Conservation (phyloP, 768 basidiomycete genomes). For the Termitomyces titanicus region DNA sequence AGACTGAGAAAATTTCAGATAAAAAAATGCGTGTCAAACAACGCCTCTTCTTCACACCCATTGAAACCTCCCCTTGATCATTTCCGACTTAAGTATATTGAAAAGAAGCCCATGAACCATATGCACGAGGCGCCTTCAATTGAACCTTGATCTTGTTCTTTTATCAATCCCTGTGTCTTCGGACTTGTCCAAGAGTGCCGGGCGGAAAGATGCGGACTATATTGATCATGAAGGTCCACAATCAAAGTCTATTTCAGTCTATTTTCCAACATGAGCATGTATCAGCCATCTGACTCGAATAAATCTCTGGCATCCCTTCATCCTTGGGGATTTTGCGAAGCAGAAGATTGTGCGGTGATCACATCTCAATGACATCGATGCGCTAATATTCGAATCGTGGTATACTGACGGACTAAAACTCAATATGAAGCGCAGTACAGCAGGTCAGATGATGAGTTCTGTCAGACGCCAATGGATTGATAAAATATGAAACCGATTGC, state of each 20-base stretch:
- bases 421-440: no score
- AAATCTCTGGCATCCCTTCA: no score
- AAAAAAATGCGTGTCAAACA: no score
- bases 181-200: background rate
- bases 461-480: background rate
- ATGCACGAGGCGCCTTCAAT: background rate
- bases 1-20: no score
- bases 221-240: background rate
- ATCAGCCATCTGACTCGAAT: background rate
- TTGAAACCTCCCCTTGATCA: background rate
- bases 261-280: background rate
- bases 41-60: background rate
- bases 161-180: background rate
- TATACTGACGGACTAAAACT: no score
- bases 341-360: background rate
- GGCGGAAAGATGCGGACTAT: conserved; percentile 6
- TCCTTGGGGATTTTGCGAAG: background rate
- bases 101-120: background rate
- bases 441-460: background rate
- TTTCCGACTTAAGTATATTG: background rate
- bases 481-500: background rate
- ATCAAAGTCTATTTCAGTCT: background rate
- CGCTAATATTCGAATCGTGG: background rate
- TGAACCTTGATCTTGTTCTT: background rate
- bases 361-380: background rate